These are phyloP conservation scores for Noccaea caerulescens DNA, from an alignment of 345 rosid genomes.

Conservation along the genomic window DNA sequence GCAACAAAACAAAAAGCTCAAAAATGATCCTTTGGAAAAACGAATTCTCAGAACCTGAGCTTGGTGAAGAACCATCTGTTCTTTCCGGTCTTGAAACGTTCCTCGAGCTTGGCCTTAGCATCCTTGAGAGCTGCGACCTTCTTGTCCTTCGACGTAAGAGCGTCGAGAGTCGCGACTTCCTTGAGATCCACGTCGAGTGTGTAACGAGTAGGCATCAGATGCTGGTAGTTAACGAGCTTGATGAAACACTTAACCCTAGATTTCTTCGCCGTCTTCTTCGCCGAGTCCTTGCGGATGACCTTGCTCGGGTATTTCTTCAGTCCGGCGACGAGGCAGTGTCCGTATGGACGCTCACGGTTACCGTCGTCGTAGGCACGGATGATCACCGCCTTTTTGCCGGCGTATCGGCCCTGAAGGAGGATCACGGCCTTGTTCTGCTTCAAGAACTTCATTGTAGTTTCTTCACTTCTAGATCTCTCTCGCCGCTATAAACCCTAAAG, in stretches of 20 bases:
- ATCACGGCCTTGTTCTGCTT: constrained; percentile 59
- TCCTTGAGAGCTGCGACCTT: constrained; percentile 58
- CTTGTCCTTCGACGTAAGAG: constrained; percentile 53
- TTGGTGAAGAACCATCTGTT: constrained; percentile 72
- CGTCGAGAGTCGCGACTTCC: constrained; percentile 51
- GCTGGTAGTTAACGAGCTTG: constrained; percentile 64
- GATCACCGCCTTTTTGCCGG: constrained; percentile 62
- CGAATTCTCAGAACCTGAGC: constrained; percentile 53
- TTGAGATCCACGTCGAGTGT: constrained; percentile 66
- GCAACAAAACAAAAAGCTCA: constrained; percentile 11
- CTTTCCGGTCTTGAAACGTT: constrained; percentile 65
- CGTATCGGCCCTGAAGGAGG: constrained; percentile 64
- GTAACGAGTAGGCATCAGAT: constrained; percentile 66
- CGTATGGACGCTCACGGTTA: constrained; percentile 54
- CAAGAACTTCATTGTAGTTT: constrained; percentile 44
- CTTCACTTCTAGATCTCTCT: constrained; percentile 7
- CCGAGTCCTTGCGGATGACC: constrained; percentile 58
- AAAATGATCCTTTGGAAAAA: background rate
- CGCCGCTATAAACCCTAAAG: constrained; percentile 37
- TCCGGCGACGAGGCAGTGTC: constrained; percentile 67
- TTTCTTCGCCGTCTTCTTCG: constrained; percentile 64
- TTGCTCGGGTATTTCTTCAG: constrained; percentile 61
- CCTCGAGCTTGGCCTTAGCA: constrained; percentile 60
- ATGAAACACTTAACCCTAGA: constrained; percentile 62
- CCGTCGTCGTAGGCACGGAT: constrained; percentile 54